Evolutionary conservation across 2,329 filamentous ascomycete genomes (phyloP), one percentile per base, ranked within the genome.

Genomic region (Ophiostoma triangulosporum): DNA sequence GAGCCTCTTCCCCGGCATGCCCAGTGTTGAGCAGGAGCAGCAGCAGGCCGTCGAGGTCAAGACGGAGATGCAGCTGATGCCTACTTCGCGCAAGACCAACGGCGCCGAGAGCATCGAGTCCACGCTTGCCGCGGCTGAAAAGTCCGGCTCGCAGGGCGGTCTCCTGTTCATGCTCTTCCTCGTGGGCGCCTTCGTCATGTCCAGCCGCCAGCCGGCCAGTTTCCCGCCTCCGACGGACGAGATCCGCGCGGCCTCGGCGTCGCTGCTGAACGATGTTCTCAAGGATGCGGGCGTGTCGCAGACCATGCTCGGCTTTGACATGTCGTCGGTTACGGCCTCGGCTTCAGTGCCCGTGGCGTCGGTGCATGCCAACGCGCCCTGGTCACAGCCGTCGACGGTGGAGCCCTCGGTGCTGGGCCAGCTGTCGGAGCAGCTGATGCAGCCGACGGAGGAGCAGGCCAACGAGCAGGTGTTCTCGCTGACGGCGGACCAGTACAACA

Each of bases 91-190:
- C 49, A 54, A 50, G 46, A 14, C 27, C 33, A 50, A 45, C 62
- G 80, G 79, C 62, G 80, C 79, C 72, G 79, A 81, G 69, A 56
- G 67, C 6, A 26, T 49, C 57, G 74, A 77, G 56, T 65, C 69
- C 56, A 61, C 65, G 54, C 67, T 74, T 50, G 65, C 69, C 43
- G 65, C 65, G 61, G 75, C 80, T 40, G 80, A 84, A 58, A 83
- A 83, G 70, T 72, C 78, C 56, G 77, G 83, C 57, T 83, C 88
- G 60, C 86, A 90, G 62, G 87, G 88, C 51, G 80, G 88, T 63
- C 71, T 97, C 62, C 76, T 97, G 67, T 84, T 91, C 69, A 95
- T 96, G 88, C 86, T 96, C 61, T 86, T 98, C 64, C 84, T 98
- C 53, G 90, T 95, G 59, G 93, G 93, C 65, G 93, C 93, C 52